Evolutionary conservation across 2,329 filamentous ascomycete genomes (phyloP).

Genomic region (Rutstroemia sydowiana): DNA sequence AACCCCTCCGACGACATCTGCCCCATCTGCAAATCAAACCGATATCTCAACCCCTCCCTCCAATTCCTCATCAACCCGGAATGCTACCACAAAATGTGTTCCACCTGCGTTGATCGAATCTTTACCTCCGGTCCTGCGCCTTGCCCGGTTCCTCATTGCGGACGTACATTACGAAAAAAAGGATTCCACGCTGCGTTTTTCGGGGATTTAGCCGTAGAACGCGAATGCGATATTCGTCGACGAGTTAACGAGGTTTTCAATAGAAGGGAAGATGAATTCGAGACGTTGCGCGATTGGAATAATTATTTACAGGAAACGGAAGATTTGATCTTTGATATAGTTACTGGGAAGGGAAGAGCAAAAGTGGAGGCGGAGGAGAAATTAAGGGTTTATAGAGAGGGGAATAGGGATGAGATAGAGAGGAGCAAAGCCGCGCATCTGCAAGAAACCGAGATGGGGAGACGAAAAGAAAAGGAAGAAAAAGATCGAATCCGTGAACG

Average conservation of each 20-base stretch:
- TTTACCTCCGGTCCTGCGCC: constrained; percentile 88
- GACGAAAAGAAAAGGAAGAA: constrained; percentile 54
- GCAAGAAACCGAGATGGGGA: constrained; percentile 47
- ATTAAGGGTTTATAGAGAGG: constrained; percentile 64
- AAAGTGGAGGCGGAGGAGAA: constrained; percentile 38
- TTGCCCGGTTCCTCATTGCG: constrained; percentile 85
- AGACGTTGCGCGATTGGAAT: constrained; percentile 76
- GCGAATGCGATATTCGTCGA: constrained; percentile 85
- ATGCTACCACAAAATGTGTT: constrained; percentile 99
- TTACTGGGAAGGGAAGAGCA: constrained; percentile 59
- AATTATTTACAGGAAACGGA: constrained; percentile 93
- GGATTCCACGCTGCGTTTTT: constrained; percentile 87
- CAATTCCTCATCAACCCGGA: constrained; percentile 94
- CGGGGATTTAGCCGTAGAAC: constrained; percentile 77
- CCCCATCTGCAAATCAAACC: constrained; percentile 93
- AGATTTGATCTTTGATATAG: constrained; percentile 80
- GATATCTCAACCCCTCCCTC: constrained; percentile 92
- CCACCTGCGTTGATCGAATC: constrained; percentile 88
- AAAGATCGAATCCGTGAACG: constrained; percentile 58
- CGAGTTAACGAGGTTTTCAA: constrained; percentile 79
- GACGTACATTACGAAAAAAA: constrained; percentile 75
- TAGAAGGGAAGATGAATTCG: constrained; percentile 83
- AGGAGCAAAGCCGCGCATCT: constrained; percentile 47
- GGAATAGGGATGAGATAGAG: constrained; percentile 63
- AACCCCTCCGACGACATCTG: constrained; percentile 60